phyloP scores from a whole-genome alignment of 768 basidiomycete species.

The Leucocoprinus leucothites region DNA sequence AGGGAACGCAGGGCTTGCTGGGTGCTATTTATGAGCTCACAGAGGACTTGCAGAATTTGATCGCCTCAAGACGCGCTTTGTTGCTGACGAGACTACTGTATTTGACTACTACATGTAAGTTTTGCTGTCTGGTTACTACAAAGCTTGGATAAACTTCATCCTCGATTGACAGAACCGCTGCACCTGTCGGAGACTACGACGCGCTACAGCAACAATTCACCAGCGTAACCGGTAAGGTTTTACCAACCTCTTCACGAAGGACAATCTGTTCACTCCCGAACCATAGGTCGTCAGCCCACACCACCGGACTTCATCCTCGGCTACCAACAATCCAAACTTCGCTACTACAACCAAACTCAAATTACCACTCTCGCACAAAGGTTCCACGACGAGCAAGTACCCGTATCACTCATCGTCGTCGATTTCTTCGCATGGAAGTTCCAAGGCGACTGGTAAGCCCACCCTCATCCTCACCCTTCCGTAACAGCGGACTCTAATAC shows the following conservation, averaged over 20 bases:
- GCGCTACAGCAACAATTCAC: slow-evolving; percentile 33
- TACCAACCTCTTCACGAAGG: too few relatives aligned
- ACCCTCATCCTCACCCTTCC: background rate
- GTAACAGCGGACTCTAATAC: background rate
- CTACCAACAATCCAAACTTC: slow-evolving; percentile 35
- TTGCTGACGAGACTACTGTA: slow-evolving; percentile 28
- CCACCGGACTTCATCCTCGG: slow-evolving; percentile 34
- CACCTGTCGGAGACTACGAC: slow-evolving; percentile 33
- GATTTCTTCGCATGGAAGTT: slow-evolving; percentile 36
- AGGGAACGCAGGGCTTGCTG: background rate
- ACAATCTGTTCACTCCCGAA: too few relatives aligned
- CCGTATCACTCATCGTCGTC: slow-evolving; percentile 32
- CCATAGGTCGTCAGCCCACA: slow-evolving; percentile 34
- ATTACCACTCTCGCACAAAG: slow-evolving; percentile 29
- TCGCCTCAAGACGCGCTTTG: slow-evolving; percentile 28
- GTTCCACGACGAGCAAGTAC: slow-evolving; percentile 33
- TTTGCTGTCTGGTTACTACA: too few relatives aligned
- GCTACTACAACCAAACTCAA: slow-evolving; percentile 33
- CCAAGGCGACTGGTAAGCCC: slow-evolving; percentile 32
- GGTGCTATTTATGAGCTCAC: slow-evolving; percentile 5
- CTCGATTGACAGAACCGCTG: slow-evolving; percentile 27
- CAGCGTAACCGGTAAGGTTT: too few relatives aligned
- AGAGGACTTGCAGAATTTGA: slow-evolving; percentile 23
- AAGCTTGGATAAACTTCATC: too few relatives aligned
- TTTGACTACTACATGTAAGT: slow-evolving; percentile 34